Base-by-base conservation (phyloP, 2,329 filamentous ascomycete species). In the Pseudohalonectria lignicola region DNA sequence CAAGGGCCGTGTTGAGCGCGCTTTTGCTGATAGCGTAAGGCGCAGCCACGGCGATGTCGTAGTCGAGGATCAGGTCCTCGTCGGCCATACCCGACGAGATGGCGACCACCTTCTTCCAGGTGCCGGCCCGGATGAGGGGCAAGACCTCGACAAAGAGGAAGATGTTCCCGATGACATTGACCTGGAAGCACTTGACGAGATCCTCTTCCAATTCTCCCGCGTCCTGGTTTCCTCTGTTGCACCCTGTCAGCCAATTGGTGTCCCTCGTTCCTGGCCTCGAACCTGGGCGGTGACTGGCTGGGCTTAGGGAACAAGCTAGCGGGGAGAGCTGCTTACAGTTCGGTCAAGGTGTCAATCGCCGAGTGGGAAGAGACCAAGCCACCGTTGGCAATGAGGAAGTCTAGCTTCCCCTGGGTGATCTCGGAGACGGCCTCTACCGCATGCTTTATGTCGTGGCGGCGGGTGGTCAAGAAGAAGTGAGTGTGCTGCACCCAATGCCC, bases 371-470 rank as follows among this genome's bases (percentile, higher is more conserved):
- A 44, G 11, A 63, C 42, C 4, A 54, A 46, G 2, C 49, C 71
- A 1, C 57, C 71, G 37, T 76, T 76, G 37, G 62, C 63, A 20
- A 76, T 66, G 5, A 76, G 48, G 42, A 68, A 68, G 49, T 76
- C 71, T 5, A 76, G 43, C 35, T 52, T 49, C 11, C 59, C 58
- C 4, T 54, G 54, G 0, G 57, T 59, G n/a, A 60, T 56, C n/a
- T 50, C 47, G 12, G 55, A 43, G 4, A 50, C 43, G 10, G 48
- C 43, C 15, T 49, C 44, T 3, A 42, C 49, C 2, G 53, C 49
- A 13, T 2, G 20, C 30, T 25, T 42, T 15, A 11, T 32, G 31
- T 12, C 12, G 17, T 18, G 29, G 11, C 10, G 9, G 6, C 16
- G 11, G 29, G 7, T 15, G 6, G 15, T 11, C 29, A 31, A 10